phyloP scores from a whole-genome alignment of 345 rosid genomes.

The Ceriops tagal region DNA sequence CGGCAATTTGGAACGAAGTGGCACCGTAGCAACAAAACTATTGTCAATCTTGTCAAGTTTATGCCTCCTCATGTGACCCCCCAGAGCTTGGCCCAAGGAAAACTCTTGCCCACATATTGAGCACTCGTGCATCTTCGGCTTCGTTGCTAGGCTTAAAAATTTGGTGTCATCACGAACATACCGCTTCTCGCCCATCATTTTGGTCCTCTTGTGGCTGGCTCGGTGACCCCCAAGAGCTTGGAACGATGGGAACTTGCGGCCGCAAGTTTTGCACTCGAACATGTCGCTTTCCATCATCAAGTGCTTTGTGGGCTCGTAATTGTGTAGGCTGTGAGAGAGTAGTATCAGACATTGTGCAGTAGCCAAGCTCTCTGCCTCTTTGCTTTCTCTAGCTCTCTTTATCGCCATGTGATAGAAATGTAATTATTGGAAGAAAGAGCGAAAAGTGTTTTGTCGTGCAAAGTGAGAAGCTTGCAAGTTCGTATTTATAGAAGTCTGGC shows the following conservation, averaged over 20 bases:
- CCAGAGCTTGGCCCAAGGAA: constrained; percentile 65
- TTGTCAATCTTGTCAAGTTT: constrained; percentile 23
- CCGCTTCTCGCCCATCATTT: constrained; percentile 12
- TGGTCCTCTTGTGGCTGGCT: constrained; percentile 67
- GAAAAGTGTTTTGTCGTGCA: neutral
- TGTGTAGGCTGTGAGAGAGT: constrained; percentile 33
- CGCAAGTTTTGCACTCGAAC: constrained; percentile 70
- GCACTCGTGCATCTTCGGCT: constrained; percentile 46
- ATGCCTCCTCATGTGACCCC: constrained; percentile 78
- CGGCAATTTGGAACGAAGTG: constrained; percentile 29
- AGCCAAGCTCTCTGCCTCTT: constrained; percentile 39
- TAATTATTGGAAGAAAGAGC: neutral
- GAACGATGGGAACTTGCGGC: constrained; percentile 56
- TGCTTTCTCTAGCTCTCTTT: constrained; percentile 47
- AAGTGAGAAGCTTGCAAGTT: neutral
- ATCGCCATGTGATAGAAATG: constrained; percentile 9
- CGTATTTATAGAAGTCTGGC: constrained; percentile 11
- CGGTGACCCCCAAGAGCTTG: constrained; percentile 81
- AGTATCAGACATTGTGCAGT: constrained; percentile 44
- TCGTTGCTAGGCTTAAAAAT: neutral
- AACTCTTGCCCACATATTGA: constrained; percentile 60
- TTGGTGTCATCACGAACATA: constrained; percentile 4
- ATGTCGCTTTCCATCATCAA: neutral
- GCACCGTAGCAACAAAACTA: neutral
- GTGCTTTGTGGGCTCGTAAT: constrained; percentile 17